A percentile compares a stretch with the other conserved stretches of the same genome.
These are phyloP conservation scores for Didymella segeticola DNA, from an alignment of 2,329 filamentous ascomycete species.

Conservation along the genomic window DNA sequence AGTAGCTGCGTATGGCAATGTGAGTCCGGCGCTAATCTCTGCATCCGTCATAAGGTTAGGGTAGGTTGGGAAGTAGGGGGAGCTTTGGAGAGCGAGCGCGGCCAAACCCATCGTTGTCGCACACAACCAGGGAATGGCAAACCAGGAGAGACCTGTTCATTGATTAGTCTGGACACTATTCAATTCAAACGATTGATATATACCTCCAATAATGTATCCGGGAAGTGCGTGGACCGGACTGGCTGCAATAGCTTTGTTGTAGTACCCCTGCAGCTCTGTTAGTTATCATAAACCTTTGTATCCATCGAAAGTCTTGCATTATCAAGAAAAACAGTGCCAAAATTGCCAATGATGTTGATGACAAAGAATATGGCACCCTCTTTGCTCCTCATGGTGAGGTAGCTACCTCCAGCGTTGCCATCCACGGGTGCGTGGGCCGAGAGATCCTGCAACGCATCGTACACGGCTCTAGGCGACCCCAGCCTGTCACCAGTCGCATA, in stretches of 20 bases:
- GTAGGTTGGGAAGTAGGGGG: constrained; percentile 53
- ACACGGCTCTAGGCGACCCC: constrained; percentile 78
- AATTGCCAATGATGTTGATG: constrained; percentile 87
- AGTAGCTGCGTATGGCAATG: constrained; percentile 40
- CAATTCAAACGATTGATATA: not conserved
- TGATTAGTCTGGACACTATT: constrained; percentile 26
- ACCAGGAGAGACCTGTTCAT: constrained; percentile 51
- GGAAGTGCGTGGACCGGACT: constrained; percentile 84
- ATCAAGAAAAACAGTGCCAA: constrained; percentile 82
- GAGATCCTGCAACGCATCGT: constrained; percentile 76
- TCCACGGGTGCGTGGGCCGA: constrained; percentile 72
- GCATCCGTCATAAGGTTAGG: constrained; percentile 39
- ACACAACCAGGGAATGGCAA: constrained; percentile 57
- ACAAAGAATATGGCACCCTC: constrained; percentile 89
- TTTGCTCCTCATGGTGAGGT: constrained; percentile 83
- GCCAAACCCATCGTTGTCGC: constrained; percentile 56
- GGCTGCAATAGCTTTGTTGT: constrained; percentile 91
- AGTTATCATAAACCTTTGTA: too few relatives aligned
- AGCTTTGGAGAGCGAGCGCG: constrained; percentile 52
- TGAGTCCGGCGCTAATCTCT: constrained; percentile 38
- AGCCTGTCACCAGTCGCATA: constrained; percentile 76
- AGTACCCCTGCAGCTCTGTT: too few relatives aligned
- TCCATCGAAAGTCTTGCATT: too few relatives aligned
- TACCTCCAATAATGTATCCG: constrained; percentile 57
- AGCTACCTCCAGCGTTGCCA: constrained; percentile 79